phyloP scores from a whole-genome alignment of 345 rosid species.

The Brassica incana region DNA sequence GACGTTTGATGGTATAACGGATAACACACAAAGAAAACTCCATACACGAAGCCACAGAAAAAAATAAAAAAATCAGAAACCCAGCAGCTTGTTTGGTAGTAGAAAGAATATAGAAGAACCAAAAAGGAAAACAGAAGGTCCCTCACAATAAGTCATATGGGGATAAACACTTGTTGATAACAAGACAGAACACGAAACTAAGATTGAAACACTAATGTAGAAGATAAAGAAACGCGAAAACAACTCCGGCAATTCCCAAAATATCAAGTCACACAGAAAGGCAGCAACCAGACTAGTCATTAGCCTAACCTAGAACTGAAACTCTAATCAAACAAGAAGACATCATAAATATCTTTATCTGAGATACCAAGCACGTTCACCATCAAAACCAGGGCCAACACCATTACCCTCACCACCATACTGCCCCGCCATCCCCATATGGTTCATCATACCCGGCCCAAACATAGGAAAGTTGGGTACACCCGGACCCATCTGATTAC shows the following conservation, averaged over 20 bases:
- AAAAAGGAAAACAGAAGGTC: slow-evolving; percentile 8
- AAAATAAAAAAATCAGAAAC: background rate
- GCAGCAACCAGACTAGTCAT: slow-evolving; percentile 15
- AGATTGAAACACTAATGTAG: slow-evolving; percentile 1
- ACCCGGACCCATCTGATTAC: slow-evolving; percentile 36
- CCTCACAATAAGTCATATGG: slow-evolving; percentile 12
- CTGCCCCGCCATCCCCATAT: slow-evolving; percentile 34
- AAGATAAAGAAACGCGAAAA: slow-evolving; percentile 8
- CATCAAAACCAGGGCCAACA: slow-evolving; percentile 32
- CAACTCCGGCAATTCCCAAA: slow-evolving; percentile 10
- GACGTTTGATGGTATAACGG: background rate
- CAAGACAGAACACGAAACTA: slow-evolving; percentile 9
- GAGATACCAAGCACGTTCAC: slow-evolving; percentile 37
- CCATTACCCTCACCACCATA: slow-evolving; percentile 28
- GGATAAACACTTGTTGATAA: background rate
- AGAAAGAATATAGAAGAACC: background rate
- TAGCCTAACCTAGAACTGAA: slow-evolving; percentile 30
- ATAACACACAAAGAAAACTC: slow-evolving; percentile 12
- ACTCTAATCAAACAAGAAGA: slow-evolving; percentile 10
- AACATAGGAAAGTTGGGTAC: slow-evolving; percentile 30
- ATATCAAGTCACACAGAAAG: background rate
- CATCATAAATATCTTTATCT: slow-evolving; percentile 33
- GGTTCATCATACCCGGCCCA: slow-evolving; percentile 39
- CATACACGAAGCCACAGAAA: background rate
- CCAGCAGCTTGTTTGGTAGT: slow-evolving; percentile 14